phyloP scores from a whole-genome alignment of 352 stramenopile genomes.

The Globisporangium megalacanthum region DNA sequence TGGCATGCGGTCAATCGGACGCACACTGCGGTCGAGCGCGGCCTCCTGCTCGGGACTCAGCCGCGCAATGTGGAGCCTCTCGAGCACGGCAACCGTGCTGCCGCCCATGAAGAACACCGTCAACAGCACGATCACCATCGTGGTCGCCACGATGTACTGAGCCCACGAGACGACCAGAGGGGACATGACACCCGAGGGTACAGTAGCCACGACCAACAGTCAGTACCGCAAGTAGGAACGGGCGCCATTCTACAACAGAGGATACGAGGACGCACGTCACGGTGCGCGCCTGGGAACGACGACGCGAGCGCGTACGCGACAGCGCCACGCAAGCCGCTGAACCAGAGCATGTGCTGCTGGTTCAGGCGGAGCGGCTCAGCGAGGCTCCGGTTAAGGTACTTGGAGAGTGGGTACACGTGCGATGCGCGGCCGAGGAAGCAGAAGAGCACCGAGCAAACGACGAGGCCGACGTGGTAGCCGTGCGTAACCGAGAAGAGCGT shows the following conservation, averaged over 20 bases:
- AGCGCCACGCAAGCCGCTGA: slow-evolving; percentile 89
- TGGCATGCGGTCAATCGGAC: slow-evolving; percentile 72
- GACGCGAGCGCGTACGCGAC: slow-evolving; percentile 90
- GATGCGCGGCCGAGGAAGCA: slow-evolving; percentile 78
- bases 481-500: slow-evolving; percentile 79
- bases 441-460: slow-evolving; percentile 80
- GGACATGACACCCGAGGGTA: too few species aligned
- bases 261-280: slow-evolving; percentile 22
- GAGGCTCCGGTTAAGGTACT: slow-evolving; percentile 49
- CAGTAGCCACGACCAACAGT: too few species aligned
- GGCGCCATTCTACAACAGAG: neutral
- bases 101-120: slow-evolving; percentile 90
- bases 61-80: slow-evolving; percentile 81
- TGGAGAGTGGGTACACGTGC: slow-evolving; percentile 86
- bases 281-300: slow-evolving; percentile 82
- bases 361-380: slow-evolving; percentile 69
- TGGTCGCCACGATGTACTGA: slow-evolving; percentile 80
- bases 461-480: slow-evolving; percentile 74
- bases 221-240: too few species aligned
- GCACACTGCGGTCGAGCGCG: slow-evolving; percentile 67
- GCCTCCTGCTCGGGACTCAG: slow-evolving; percentile 66
- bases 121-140: slow-evolving; percentile 89
- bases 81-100: slow-evolving; percentile 83
- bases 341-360: slow-evolving; percentile 93
- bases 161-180: too few species aligned